Percentiles rank a stretch among this genome's conserved stretches.
These are phyloP conservation scores for Parmelia sp. DNA, from an alignment of 495 filamentous ascomycete species.

Conservation along the genomic window DNA sequence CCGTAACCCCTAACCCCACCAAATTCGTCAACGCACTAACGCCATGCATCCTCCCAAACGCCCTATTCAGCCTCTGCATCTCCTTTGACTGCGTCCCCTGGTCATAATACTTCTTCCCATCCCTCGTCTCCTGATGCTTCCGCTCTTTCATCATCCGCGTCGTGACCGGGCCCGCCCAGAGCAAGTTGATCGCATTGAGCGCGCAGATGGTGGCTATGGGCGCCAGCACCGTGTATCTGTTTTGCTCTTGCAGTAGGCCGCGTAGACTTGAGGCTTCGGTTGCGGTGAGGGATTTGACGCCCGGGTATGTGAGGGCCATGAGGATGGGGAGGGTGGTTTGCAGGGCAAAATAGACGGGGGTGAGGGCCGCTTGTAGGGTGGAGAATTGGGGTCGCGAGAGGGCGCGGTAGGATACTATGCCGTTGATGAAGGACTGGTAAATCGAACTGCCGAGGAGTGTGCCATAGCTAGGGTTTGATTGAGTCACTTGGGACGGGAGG, in stretches of 20 bases:
- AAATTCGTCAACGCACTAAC: conserved; percentile 69
- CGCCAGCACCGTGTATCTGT: conserved; percentile 52
- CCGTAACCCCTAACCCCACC: conserved; percentile 54
- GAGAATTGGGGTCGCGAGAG: conserved; percentile 77
- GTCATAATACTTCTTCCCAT: conserved; percentile 80
- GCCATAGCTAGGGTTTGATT: conserved; percentile 54
- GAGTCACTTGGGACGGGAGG: too few species aligned
- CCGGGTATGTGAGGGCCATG: conserved; percentile 75
- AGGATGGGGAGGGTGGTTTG: conserved; percentile 67
- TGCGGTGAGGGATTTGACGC: conserved; percentile 22
- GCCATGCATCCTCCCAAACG: conserved; percentile 74
- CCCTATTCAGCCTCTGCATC: conserved; percentile 75
- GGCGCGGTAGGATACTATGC: conserved; percentile 63
- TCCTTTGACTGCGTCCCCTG: conserved; percentile 65
- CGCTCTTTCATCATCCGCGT: conserved; percentile 65
- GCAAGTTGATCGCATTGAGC: conserved; percentile 58
- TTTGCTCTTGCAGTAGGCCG: conserved; percentile 50
- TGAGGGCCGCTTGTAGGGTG: conserved; percentile 67
- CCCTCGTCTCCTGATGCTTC: conserved; percentile 69
- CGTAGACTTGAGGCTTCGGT: conserved; percentile 37
- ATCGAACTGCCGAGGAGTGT: conserved; percentile 71
- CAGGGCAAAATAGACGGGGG: conserved; percentile 79
- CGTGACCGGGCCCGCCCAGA: conserved; percentile 64
- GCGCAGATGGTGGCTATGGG: conserved; percentile 61
- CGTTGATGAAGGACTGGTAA: conserved; percentile 80